These are phyloP conservation scores for Boletus edulis DNA, from an alignment of 768 basidiomycete genomes.

Conservation along the genomic window DNA sequence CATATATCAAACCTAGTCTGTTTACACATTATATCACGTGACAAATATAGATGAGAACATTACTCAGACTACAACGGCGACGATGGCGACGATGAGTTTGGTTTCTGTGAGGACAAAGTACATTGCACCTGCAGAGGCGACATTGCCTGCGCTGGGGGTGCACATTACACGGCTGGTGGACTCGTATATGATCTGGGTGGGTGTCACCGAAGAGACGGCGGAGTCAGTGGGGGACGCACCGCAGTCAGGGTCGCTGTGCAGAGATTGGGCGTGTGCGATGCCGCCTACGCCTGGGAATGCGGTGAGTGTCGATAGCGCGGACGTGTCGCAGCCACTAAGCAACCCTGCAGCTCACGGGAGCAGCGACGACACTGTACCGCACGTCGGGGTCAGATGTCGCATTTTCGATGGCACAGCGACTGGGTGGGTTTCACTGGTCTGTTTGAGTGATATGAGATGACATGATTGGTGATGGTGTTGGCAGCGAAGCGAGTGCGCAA, in stretches of 20 bases:
- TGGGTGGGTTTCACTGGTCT: conserved; percentile 51
- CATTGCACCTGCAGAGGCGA: conserved; percentile 47
- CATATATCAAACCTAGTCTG: no score
- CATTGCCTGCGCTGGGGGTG: conserved; percentile 57
- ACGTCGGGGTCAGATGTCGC: conserved; percentile 60
- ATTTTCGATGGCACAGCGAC: conserved; percentile 72
- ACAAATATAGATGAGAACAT: background rate
- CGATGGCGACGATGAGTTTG: conserved; percentile 7
- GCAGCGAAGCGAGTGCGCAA: conserved; percentile 63
- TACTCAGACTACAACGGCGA: background rate
- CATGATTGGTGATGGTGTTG: background rate
- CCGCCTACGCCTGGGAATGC: conserved; percentile 37
- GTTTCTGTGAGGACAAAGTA: conserved; percentile 49
- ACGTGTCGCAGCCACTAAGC: background rate
- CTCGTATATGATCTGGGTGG: conserved; percentile 84
- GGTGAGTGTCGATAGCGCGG: conserved; percentile 19
- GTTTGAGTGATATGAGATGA: background rate
- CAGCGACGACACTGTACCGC: conserved; percentile 66
- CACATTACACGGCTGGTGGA: conserved; percentile 66
- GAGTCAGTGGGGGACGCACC: conserved; percentile 50
- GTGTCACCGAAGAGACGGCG: conserved; percentile 47
- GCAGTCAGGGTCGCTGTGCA: conserved; percentile 54
- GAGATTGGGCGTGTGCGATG: conserved; percentile 86
- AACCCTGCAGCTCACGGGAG: conserved; percentile 9
- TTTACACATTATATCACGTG: conserved; percentile 19